Evolutionary conservation across 1,284 basidiomycete species (phyloP), one percentile per base, ranked within the genome.

Genomic region (Chiua sp.): DNA sequence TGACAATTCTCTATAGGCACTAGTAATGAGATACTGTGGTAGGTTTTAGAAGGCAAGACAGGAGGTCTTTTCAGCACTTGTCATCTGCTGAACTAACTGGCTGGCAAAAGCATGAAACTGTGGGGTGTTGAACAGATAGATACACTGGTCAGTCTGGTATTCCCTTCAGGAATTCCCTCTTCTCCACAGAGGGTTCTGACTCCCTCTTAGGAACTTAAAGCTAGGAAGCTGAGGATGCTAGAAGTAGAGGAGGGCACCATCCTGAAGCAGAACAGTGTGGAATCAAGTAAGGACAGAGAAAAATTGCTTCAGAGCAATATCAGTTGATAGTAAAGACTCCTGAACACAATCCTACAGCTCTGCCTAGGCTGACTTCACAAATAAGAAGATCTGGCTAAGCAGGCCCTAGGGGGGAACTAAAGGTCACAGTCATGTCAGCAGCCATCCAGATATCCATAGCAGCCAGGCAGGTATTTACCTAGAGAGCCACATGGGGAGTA

Each of bases 261-360:
- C 71, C 57, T 75, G 70, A 35, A 73, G 58, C 11, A 75, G 58
- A 30, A 74, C 48, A 3, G 20, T 53, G 22, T 60, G 47, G 32
- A 54, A 47, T 7, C 13, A 35, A 35, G 33, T 13, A 15, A 35
- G 33, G 33, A 35, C 15, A 13, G 33, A 35, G 33, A 35, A 13
- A 13, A 35, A 35, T 13, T 35, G 33, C 13, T 35, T 35, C 33
- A 35, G 13, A 35, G 33, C 11, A 13, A 35, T 35, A 13, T 35
- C 33, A 35, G 12, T 35, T 4, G 12, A 35, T 13, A 35, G 33
- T 13, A 35, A 13, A 13, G 13, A 35, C 11, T 13, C 4, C 33
- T 35, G 13, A 35, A 35, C 13, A 15, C 12, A 13, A 13, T 35
- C 33, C 13, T 35, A 13, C 13, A 15, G 33, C 33, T 35, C 33